A percentile compares a stretch with the other conserved stretches of the same genome.
Conservation (phyloP, 345 rosid genomes). For the Litchi chinensis region DNA sequence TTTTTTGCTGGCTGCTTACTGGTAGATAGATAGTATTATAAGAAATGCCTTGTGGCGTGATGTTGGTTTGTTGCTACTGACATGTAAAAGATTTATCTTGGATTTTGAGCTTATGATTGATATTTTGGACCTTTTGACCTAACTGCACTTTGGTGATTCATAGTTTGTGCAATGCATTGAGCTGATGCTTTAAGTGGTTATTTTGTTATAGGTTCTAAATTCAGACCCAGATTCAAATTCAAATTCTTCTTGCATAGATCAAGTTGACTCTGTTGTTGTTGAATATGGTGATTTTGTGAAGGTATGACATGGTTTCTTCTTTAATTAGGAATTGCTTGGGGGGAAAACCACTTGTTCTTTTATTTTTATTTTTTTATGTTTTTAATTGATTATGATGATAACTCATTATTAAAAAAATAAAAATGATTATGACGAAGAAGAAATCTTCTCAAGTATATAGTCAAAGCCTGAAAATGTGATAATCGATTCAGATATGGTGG, state of each 20-base stretch:
- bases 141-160: neutral
- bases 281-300: slow-evolving; percentile 70
- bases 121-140: neutral
- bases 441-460: neutral
- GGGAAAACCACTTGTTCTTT: neutral
- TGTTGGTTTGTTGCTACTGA: neutral
- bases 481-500: slow-evolving; percentile 8
- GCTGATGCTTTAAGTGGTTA: slow-evolving; percentile 12
- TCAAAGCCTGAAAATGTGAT: neutral
- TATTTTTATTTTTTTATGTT: neutral
- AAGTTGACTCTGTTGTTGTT: slow-evolving; percentile 68
- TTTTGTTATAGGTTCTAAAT: slow-evolving; percentile 51
- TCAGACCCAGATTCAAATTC: slow-evolving; percentile 47
- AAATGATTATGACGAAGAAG: neutral
- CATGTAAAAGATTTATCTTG: neutral
- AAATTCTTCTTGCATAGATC: slow-evolving; percentile 37
- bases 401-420: no score
- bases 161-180: slow-evolving; percentile 3
- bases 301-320: slow-evolving; percentile 44
- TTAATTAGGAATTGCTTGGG: neutral
- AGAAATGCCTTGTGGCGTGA: neutral
- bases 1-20: neutral
- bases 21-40: neutral
- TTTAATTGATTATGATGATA: neutral
- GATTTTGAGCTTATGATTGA: slow-evolving; percentile 12